These are phyloP conservation scores for Psilocybe subaeruginosa DNA, from an alignment of 768 basidiomycete genomes.

Conservation along the genomic window DNA sequence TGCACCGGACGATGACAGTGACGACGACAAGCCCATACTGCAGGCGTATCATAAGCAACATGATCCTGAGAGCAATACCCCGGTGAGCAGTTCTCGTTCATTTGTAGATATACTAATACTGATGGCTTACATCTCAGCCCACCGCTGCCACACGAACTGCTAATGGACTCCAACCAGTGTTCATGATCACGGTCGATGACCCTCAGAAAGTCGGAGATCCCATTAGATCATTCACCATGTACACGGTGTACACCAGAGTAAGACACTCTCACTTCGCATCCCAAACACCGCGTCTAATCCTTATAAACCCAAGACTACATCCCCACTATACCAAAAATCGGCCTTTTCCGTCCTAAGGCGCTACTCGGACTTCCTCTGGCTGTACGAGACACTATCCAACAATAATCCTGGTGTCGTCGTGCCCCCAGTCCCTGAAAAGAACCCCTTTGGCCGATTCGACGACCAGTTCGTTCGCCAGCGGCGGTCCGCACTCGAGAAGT, in stretches of 20 bases:
- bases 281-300: conserved; percentile 1
- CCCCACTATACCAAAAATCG: conserved; percentile 79
- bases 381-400: conserved; percentile 82
- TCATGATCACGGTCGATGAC: conserved; percentile 91
- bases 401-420: conserved; percentile 99
- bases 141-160: conserved; percentile 33
- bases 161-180: conserved; percentile 66
- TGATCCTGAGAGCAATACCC: conserved; percentile 22
- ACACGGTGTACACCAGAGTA: conserved; percentile 91
- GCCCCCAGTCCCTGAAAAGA: conserved; percentile 96
- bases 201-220: conserved; percentile 98
- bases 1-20: conserved; percentile 55
- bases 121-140: conserved; percentile 1
- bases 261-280: conserved; percentile 22
- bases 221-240: conserved; percentile 92
- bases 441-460: conserved; percentile 90
- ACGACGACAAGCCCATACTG: conserved; percentile 70
- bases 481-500: conserved; percentile 82
- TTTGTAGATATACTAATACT: not conserved
- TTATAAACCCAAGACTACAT: conserved; percentile 65
- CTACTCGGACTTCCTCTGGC: conserved; percentile 97
- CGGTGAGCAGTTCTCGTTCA: conserved; percentile 26
- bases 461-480: conserved; percentile 90
- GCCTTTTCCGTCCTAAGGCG: conserved; percentile 94
- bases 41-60: conserved; percentile 42